phyloP scores from a whole-genome alignment of 2,329 filamentous ascomycete genomes.

The Colletotrichum limetticola region DNA sequence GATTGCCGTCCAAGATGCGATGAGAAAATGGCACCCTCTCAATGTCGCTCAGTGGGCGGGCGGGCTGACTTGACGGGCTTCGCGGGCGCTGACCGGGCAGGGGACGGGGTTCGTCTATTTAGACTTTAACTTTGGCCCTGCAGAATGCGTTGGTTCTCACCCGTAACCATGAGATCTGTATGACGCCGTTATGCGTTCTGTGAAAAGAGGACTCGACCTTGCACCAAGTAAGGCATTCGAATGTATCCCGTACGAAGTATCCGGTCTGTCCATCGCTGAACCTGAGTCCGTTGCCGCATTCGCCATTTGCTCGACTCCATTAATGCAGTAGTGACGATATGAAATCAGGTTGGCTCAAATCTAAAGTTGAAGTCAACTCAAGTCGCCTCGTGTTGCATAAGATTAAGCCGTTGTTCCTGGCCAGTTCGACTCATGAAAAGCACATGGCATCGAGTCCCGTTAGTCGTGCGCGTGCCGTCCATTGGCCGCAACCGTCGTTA shows the following conservation, averaged over 20 bases:
- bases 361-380: slow-evolving; percentile 20
- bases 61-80: background rate
- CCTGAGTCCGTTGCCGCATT: background rate
- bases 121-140: slow-evolving; percentile 17
- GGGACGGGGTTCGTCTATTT: background rate
- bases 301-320: background rate
- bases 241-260: too few species aligned
- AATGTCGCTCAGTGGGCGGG: background rate
- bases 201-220: background rate
- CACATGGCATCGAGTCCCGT: background rate
- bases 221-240: too few species aligned
- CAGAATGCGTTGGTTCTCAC: slow-evolving; percentile 1
- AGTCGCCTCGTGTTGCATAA: slow-evolving; percentile 20
- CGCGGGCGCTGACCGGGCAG: background rate
- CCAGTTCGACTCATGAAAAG: slow-evolving; percentile 18
- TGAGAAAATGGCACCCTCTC: background rate
- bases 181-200: slow-evolving; percentile 27
- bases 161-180: slow-evolving; percentile 19
- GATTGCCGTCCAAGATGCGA: background rate
- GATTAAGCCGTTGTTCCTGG: slow-evolving; percentile 11
- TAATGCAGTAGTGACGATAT: background rate
- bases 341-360: background rate
- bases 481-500: background rate
- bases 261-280: too few species aligned
- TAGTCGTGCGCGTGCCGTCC: slow-evolving; percentile 8